Evolutionary conservation across 2,329 filamentous ascomycete genomes (phyloP).

Genomic region (Bertia moriformis): DNA sequence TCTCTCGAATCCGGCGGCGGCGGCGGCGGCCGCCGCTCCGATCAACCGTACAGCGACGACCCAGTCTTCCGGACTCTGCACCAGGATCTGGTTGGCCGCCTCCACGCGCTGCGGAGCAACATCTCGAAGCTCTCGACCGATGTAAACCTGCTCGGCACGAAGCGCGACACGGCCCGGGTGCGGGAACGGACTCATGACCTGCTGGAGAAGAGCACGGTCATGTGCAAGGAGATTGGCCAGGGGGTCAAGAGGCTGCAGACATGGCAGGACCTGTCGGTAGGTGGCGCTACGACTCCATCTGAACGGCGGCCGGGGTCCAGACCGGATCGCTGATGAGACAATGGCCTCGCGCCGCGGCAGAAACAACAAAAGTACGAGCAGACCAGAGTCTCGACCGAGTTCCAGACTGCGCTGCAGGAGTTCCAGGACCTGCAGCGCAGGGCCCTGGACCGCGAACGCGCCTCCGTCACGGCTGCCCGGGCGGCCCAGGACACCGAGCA

Average conservation of each 20-base stretch:
- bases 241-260: constrained; percentile 81
- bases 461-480: constrained; percentile 69
- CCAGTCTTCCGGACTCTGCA: constrained; percentile 80
- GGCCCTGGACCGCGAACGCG: constrained; percentile 83
- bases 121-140: constrained; percentile 75
- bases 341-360: constrained; percentile 30
- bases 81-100: constrained; percentile 68
- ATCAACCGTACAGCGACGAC: constrained; percentile 67
- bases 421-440: constrained; percentile 85
- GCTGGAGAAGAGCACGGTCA: constrained; percentile 70
- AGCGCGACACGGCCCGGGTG: constrained; percentile 78
- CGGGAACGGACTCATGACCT: constrained; percentile 79
- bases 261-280: constrained; percentile 71
- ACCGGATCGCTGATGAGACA: constrained; percentile 5
- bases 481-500: constrained; percentile 56
- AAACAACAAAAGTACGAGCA: constrained; percentile 93
- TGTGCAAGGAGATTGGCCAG: constrained; percentile 85
- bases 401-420: constrained; percentile 73
- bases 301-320: constrained; percentile 5
- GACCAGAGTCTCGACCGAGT: constrained; percentile 85
- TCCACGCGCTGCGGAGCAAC: constrained; percentile 79
- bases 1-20: constrained; percentile 67
- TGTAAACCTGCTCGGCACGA: constrained; percentile 73
- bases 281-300: constrained; percentile 11
- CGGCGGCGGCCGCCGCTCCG: too few species aligned